Percentiles rank a stretch among this genome's conserved stretches.
Conservation (phyloP, 257 asterid genomes). For the Striga asiatica region DNA sequence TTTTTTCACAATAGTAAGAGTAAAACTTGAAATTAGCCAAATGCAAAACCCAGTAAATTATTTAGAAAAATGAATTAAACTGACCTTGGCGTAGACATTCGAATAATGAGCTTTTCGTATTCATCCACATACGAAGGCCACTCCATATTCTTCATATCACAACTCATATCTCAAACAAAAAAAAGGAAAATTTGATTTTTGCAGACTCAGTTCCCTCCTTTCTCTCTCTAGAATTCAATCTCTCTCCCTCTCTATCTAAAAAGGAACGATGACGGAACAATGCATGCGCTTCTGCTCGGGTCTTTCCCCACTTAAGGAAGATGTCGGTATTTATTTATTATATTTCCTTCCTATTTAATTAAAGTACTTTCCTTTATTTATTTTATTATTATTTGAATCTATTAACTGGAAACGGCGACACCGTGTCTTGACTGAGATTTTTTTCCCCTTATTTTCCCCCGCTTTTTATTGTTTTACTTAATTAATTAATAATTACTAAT, state of each 20-base stretch:
- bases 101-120: conserved; percentile 74
- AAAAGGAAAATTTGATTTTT: not conserved
- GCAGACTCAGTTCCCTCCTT: not conserved
- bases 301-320: not conserved
- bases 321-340: conserved; percentile 20
- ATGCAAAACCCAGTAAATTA: too few relatives aligned
- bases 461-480: not conserved
- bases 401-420: not conserved
- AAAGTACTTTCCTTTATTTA: not conserved
- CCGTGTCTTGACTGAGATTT: not conserved
- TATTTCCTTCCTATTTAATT: not conserved
- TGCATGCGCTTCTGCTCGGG: conserved; percentile 21
- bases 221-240: conserved; percentile 19
- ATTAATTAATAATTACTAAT: too few relatives aligned
- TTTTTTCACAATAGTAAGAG: too few relatives aligned
- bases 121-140: conserved; percentile 74
- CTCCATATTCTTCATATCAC: conserved; percentile 35
- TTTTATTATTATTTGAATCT: not conserved
- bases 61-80: too few relatives aligned
- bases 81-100: conserved; percentile 94
- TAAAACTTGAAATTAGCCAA: not conserved
- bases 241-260: conserved; percentile 22
- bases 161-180: not conserved
- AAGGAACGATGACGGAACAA: conserved; percentile 11
- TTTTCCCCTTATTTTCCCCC: not conserved